phyloP scores from a whole-genome alignment of 305 asterid genomes.

The Caryopteris hybrid region DNA sequence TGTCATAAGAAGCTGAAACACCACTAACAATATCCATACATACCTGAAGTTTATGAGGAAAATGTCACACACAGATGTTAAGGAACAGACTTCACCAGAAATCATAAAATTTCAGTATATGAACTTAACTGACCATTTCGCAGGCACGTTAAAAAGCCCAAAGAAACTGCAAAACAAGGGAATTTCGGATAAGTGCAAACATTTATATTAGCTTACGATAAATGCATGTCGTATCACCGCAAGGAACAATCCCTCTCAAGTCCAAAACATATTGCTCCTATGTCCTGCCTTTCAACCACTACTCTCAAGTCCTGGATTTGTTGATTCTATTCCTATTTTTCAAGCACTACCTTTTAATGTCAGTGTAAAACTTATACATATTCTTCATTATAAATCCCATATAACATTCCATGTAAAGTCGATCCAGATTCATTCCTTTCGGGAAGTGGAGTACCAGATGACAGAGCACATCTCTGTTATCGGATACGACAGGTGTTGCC shows the following conservation, averaged over 20 bases:
- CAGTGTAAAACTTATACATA: not conserved
- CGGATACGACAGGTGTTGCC: not conserved
- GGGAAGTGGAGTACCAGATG: not conserved
- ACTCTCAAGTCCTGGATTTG: not conserved
- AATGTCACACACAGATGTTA: not conserved
- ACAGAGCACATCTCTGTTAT: not conserved
- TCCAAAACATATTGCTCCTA: not conserved
- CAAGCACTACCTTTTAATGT: not conserved
- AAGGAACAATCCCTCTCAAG: not conserved
- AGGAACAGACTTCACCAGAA: constrained; percentile 13
- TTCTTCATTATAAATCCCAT: not conserved
- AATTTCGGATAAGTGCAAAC: constrained; percentile 20
- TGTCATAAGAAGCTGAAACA: constrained; percentile 88
- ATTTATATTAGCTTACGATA: not conserved
- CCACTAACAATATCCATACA: constrained; percentile 87
- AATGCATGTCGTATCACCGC: not conserved
- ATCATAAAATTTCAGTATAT: constrained; percentile 3
- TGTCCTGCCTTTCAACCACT: not conserved
- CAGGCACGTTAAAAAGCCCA: constrained; percentile 94
- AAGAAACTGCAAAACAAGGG: constrained; percentile 60
- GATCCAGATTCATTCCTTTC: not conserved
- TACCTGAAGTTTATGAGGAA: constrained; percentile 48
- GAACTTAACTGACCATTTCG: constrained; percentile 57
- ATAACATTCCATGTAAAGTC: not conserved
- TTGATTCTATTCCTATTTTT: not conserved